A percentile compares a stretch with the other conserved stretches of the same genome.
phyloP scores from a whole-genome alignment of 2,329 filamentous ascomycete species.

The Sclerotinia subarctica region DNA sequence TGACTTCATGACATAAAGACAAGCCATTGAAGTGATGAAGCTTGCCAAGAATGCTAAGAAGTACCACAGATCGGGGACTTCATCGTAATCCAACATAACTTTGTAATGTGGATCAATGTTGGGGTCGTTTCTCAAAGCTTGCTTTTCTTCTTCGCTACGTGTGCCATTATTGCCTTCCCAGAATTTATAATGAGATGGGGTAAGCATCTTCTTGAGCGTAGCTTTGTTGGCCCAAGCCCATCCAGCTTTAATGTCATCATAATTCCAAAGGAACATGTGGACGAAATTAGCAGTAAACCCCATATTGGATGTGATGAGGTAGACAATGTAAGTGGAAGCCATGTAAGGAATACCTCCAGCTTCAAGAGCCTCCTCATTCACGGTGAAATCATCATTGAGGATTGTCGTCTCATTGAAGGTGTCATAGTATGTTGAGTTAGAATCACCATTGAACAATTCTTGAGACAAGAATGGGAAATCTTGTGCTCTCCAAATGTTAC shows the following conservation, averaged over 20 bases:
- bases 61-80: slow-evolving; percentile 59
- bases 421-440: slow-evolving; percentile 40
- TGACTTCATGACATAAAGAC: slow-evolving; percentile 59
- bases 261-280: slow-evolving; percentile 45
- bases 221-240: slow-evolving; percentile 35
- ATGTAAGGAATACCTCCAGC: slow-evolving; percentile 44
- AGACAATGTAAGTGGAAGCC: slow-evolving; percentile 41
- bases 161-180: slow-evolving; percentile 22
- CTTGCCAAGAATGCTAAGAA: slow-evolving; percentile 44
- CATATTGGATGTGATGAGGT: slow-evolving; percentile 46
- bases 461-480: slow-evolving; percentile 46
- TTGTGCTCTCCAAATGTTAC: slow-evolving; percentile 43
- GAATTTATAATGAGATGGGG: slow-evolving; percentile 34
- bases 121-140: slow-evolving; percentile 23
- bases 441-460: slow-evolving; percentile 41
- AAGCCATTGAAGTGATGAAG: slow-evolving; percentile 42
- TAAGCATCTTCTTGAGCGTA: slow-evolving; percentile 22
- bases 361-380: slow-evolving; percentile 40
- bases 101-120: slow-evolving; percentile 44
- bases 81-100: slow-evolving; percentile 48
- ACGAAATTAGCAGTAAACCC: slow-evolving; percentile 47
- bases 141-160: slow-evolving; percentile 24
- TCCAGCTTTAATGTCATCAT: slow-evolving; percentile 41
- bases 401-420: slow-evolving; percentile 46
- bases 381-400: slow-evolving; percentile 41